A percentile compares a stretch with the other conserved stretches of the same genome.
These are phyloP conservation scores for Pseudogymnoascus verrucosus DNA, from an alignment of 2,329 filamentous ascomycete genomes.

Conservation along the genomic window DNA sequence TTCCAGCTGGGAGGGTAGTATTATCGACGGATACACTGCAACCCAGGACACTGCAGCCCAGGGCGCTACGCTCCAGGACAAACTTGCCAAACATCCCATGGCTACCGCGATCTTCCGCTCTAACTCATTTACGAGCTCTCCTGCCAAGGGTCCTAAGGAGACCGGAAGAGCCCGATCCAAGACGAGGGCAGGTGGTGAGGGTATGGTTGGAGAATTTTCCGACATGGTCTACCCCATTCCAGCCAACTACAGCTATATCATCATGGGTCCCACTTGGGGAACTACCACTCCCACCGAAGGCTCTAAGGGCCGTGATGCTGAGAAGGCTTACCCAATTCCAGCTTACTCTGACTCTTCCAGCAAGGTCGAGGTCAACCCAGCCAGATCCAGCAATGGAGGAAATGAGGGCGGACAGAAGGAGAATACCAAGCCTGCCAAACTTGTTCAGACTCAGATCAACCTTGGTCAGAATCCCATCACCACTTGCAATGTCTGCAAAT, in stretches of 20 bases:
- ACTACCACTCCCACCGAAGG: neutral
- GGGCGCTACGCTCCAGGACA: too few species aligned
- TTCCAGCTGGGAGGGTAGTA: neutral
- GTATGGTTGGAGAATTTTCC: neutral
- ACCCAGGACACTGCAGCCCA: too few species aligned
- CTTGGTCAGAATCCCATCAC: conserved; percentile 1
- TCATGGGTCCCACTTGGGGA: neutral
- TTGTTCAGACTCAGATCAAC: conserved; percentile 9
- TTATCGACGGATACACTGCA: neutral
- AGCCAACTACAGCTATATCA: conserved; percentile 15
- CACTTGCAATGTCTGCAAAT: conserved; percentile 1
- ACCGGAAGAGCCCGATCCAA: neutral
- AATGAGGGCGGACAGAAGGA: conserved; percentile 27
- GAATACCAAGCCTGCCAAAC: conserved; percentile 27
- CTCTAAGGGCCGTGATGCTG: neutral
- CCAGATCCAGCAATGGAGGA: conserved; percentile 14
- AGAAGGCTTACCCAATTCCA: neutral
- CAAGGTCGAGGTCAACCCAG: neutral
- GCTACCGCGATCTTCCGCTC: neutral
- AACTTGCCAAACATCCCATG: neutral
- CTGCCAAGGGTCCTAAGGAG: neutral
- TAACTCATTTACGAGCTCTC: neutral
- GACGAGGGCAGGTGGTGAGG: neutral
- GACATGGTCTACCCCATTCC: neutral
- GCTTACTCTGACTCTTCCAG: neutral